Evolutionary conservation across 495 filamentous ascomycete species (phyloP), one percentile per base, ranked within the genome.

Genomic region (Rusavskia elegans): DNA sequence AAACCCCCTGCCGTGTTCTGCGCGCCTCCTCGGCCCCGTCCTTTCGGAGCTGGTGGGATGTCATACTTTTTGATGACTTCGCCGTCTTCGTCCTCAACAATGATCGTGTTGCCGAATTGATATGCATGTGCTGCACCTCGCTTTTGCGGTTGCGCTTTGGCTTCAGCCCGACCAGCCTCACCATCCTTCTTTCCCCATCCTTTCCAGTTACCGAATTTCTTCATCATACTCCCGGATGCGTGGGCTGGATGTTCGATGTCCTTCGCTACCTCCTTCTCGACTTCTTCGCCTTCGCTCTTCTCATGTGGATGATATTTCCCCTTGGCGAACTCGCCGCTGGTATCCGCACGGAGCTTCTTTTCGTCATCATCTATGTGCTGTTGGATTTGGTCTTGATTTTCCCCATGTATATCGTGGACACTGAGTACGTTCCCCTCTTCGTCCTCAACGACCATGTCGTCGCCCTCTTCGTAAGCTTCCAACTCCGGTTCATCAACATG

Each of bases 1-100:
- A 69, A 62, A 10, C 36, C 21, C 20, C 70, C 72, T 45, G 71
- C 60, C 36, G 71, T 59, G 19, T 69, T 63, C 45, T 66, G 66
- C n/a, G 70, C 67, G 40, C 67, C 63, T 50, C 68, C 71, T 42
- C 56, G 62, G 20, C 58, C 59, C 17, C 10, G 57, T 27, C 48
- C 63, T 64, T 58, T 60, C 58, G 61, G 57, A 16, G 51, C 53
- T 4, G 72, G 59, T 11, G 89, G 84, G 29, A 96, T 82, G 50
- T 94, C 87, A 64, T 95, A 97, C 54, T 92, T 94, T 72, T 94
- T 93, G 64, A 99, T 78, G 13, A 99, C 93, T 61, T 99, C 93
- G 29, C 93, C 93, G 62, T 95, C 85, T 63, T 90, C 89, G 59
- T 99, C 89, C 66, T 99, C 93, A 16, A 99, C 88, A 61, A 99